Conservation (phyloP, 1,284 basidiomycete genomes). For the Neotropicomus parvogracilis region DNA sequence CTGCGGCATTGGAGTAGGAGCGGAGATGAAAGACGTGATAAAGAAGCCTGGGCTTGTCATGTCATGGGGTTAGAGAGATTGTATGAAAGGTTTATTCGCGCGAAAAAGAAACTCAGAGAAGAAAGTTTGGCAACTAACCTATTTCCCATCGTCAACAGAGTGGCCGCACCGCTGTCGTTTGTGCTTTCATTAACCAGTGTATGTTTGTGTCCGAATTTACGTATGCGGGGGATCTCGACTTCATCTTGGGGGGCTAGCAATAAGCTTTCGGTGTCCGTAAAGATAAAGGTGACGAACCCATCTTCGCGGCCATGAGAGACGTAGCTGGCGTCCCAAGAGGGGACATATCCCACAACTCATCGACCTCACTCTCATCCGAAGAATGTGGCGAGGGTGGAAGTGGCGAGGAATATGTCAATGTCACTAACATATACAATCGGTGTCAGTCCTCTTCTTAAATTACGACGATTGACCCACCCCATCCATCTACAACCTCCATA, state of each 20-base stretch:
- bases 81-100: slow-evolving; percentile 17
- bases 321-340: slow-evolving; percentile 34
- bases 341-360: slow-evolving; percentile 44
- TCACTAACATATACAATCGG: slow-evolving; percentile 14
- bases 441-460: slow-evolving; percentile 8
- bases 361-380: slow-evolving; percentile 37
- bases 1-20: slow-evolving; percentile 29
- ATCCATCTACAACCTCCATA: slow-evolving; percentile 55
- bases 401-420: slow-evolving; percentile 30
- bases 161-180: slow-evolving; percentile 1
- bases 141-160: slow-evolving; percentile 19
- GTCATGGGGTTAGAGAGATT: slow-evolving; percentile 26
- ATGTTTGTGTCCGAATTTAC: slow-evolving; percentile 28
- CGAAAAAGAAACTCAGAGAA: slow-evolving; percentile 13
- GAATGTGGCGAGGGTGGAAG: slow-evolving; percentile 36
- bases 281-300: slow-evolving; percentile 36
- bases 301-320: slow-evolving; percentile 36
- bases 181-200: slow-evolving; percentile 5
- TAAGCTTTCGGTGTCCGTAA: slow-evolving; percentile 5
- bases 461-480: slow-evolving; percentile 41
- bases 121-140: slow-evolving; percentile 22
- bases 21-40: slow-evolving; percentile 32
- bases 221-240: slow-evolving; percentile 30
- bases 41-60: slow-evolving; percentile 34
- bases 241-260: slow-evolving; percentile 21